Percentiles rank a stretch among this genome's conserved stretches.
Conservation (phyloP, 345 rosid species). For the Turritis glabra region DNA sequence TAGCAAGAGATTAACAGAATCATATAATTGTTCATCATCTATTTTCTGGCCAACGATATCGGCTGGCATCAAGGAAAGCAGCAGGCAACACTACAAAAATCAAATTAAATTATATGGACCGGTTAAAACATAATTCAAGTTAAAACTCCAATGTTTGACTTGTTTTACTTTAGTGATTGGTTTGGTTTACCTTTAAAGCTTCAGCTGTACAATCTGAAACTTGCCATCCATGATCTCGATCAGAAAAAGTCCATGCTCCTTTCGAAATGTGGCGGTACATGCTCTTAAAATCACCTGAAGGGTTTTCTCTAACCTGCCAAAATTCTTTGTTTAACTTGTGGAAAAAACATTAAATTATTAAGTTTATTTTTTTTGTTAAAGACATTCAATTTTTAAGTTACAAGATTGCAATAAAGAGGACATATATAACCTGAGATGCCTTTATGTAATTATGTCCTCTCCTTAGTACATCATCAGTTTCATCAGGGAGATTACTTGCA, state of each 20-base stretch:
- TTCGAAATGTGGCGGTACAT: conserved; percentile 68
- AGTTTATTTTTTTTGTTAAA: too few relatives aligned
- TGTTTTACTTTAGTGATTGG: not conserved
- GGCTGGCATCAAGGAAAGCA: conserved; percentile 64
- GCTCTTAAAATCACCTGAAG: conserved; percentile 54
- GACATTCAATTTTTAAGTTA: too few relatives aligned
- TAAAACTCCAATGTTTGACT: not conserved
- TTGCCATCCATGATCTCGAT: conserved; percentile 75
- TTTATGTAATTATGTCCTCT: conserved; percentile 64
- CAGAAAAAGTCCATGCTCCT: conserved; percentile 73
- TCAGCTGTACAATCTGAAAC: conserved; percentile 73
- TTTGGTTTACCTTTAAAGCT: conserved; percentile 53
- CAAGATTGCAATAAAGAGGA: too few relatives aligned
- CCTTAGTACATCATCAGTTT: conserved; percentile 46
- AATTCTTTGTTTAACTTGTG: too few relatives aligned
- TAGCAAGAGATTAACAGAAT: conserved; percentile 62
- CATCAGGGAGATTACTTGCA: conserved; percentile 44
- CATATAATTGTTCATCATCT: conserved; percentile 48
- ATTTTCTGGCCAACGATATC: conserved; percentile 60
- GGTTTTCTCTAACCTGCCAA: conserved; percentile 56
- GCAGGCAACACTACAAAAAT: conserved; percentile 55
- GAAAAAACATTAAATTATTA: too few relatives aligned
- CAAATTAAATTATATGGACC: not conserved
- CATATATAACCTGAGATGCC: conserved; percentile 53
- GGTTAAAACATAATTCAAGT: not conserved